These are phyloP conservation scores for Saposhnikovia divaricata DNA, from an alignment of 129 eudicot genomes.

Conservation along the genomic window DNA sequence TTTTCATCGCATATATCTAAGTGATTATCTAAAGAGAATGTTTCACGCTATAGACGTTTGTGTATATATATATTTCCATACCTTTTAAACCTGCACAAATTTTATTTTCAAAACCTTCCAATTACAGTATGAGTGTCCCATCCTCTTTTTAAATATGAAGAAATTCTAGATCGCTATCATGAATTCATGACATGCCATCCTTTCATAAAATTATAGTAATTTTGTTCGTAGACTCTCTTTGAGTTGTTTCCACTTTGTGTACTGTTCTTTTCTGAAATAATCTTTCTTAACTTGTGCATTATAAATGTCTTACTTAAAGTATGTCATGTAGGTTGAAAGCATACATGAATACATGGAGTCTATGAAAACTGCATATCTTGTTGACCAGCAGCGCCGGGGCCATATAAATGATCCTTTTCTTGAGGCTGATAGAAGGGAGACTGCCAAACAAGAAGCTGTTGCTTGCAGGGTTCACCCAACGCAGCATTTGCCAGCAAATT, in stretches of 20 bases:
- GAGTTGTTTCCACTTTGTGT: no score
- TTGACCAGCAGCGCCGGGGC: conserved; percentile 85
- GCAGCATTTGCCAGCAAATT: conserved; percentile 57
- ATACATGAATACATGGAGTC: conserved; percentile 97
- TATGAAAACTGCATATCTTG: conserved; percentile 89
- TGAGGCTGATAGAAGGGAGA: conserved; percentile 92
- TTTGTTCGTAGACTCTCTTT: neutral
- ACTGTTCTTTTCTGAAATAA: neutral
- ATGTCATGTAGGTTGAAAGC: conserved; percentile 70
- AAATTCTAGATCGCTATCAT: neutral
- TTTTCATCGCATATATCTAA: neutral
- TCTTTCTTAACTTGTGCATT: neutral
- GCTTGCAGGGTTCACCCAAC: conserved; percentile 93
- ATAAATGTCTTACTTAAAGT: conserved; percentile 4
- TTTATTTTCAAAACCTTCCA: neutral
- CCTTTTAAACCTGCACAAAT: neutral
- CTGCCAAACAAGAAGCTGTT: conserved; percentile 85
- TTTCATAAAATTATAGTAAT: no score
- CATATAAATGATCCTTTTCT: conserved; percentile 82
- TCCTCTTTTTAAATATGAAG: neutral
- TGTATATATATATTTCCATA: neutral
- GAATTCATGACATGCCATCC: no score
- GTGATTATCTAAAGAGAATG: neutral
- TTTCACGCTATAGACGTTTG: neutral
- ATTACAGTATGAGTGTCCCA: neutral